Evolutionary conservation across 306 rosid genomes (phyloP).

Genomic region (Morella rubra): DNA sequence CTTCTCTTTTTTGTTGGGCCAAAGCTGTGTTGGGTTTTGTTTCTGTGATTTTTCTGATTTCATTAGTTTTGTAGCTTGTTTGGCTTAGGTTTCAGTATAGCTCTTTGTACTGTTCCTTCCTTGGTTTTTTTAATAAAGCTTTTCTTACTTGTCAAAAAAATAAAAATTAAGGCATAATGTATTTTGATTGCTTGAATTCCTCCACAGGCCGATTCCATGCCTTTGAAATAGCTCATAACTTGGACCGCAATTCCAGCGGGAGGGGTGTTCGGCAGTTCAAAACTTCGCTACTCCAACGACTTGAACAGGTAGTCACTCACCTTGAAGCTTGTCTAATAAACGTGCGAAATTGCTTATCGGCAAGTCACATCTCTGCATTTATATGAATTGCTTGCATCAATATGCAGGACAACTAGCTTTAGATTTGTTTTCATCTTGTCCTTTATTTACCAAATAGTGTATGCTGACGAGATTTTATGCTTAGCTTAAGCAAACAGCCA

Average conservation of each 20-base stretch:
- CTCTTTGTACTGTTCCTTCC: too few relatives aligned
- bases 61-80: too few relatives aligned
- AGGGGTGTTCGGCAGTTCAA: constrained; percentile 94
- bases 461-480: not conserved
- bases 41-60: too few relatives aligned
- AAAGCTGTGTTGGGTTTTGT: too few relatives aligned
- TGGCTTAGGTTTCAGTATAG: too few relatives aligned
- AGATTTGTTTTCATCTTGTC: not conserved
- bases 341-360: not conserved
- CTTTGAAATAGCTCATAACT: constrained; percentile 73
- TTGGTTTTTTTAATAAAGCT: too few relatives aligned
- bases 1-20: too few relatives aligned
- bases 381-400: not conserved
- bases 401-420: constrained; percentile 3
- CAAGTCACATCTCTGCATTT: not conserved
- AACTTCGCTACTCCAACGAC: constrained; percentile 88
- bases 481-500: too few relatives aligned
- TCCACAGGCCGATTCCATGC: constrained; percentile 90
- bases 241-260: constrained; percentile 72
- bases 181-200: constrained; percentile 17
- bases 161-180: constrained; percentile 16
- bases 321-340: constrained; percentile 9
- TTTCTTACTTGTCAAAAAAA: too few relatives aligned
- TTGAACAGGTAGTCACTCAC: constrained; percentile 68
- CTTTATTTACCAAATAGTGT: not conserved